Conservation (phyloP, 495 filamentous ascomycete genomes). For the Hypoxylon lienhwacheense region DNA sequence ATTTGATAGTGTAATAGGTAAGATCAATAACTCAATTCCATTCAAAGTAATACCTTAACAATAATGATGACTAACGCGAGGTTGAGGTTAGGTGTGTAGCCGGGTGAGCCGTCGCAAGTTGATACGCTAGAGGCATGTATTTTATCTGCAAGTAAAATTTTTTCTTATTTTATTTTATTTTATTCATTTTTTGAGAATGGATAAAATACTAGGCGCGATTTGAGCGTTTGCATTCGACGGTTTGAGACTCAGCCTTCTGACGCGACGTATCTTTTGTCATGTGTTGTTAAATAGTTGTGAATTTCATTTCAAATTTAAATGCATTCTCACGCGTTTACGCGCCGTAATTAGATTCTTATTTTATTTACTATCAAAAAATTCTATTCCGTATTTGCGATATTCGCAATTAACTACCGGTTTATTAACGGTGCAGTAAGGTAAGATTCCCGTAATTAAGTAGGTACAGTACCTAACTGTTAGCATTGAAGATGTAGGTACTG, state of each 20-base stretch:
- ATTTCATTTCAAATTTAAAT: constrained; percentile 27
- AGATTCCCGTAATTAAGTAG: too few relatives aligned
- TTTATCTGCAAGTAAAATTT: not conserved
- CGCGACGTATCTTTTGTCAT: constrained; percentile 36
- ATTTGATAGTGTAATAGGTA: constrained; percentile 10
- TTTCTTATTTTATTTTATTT: not conserved
- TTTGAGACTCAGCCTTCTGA: constrained; percentile 33
- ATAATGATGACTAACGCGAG: too few relatives aligned
- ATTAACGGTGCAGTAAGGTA: too few relatives aligned
- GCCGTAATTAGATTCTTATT: too few relatives aligned
- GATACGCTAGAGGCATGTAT: too few relatives aligned
- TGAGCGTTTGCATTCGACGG: constrained; percentile 22
- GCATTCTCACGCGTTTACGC: constrained; percentile 24
- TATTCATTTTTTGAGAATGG: constrained; percentile 9
- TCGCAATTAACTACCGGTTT: too few relatives aligned
- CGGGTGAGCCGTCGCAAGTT: too few relatives aligned
- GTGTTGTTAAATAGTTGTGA: constrained; percentile 27
- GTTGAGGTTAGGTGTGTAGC: not conserved
- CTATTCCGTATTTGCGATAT: too few relatives aligned
- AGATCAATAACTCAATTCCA: too few relatives aligned
- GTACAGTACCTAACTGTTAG: too few relatives aligned
- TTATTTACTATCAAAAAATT: too few relatives aligned
- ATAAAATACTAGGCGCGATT: constrained; percentile 28
- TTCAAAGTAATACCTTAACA: too few relatives aligned
- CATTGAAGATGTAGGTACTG: not conserved